A percentile compares a stretch with the other conserved stretches of the same genome.
These are phyloP conservation scores for Cyathus striatus DNA, from an alignment of 768 basidiomycete species.

Conservation along the genomic window DNA sequence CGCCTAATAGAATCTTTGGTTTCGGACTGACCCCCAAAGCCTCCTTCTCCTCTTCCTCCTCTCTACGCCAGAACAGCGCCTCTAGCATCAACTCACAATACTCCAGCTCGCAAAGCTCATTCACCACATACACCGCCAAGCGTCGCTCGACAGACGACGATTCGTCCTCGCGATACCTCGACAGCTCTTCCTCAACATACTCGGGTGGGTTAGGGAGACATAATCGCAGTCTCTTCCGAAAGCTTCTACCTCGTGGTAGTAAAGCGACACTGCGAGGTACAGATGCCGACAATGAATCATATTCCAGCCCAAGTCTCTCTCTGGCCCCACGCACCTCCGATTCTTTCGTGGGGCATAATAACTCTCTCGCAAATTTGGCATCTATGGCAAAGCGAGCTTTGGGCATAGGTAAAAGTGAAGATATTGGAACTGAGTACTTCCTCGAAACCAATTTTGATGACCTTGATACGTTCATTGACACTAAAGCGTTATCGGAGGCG, in stretches of 20 bases:
- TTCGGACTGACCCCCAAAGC: constrained; percentile 24
- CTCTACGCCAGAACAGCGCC: constrained; percentile 11
- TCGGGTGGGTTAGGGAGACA: constrained; percentile 7
- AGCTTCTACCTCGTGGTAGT: not conserved
- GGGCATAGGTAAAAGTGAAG: too few species aligned
- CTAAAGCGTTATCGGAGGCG: constrained; percentile 8
- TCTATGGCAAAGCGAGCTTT: too few species aligned
- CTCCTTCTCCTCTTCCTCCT: constrained; percentile 18
- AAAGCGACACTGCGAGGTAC: not conserved
- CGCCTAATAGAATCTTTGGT: constrained; percentile 10
- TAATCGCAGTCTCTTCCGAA: constrained; percentile 5
- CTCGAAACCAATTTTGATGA: too few species aligned
- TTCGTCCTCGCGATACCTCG: constrained; percentile 7
- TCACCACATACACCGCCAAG: constrained; percentile 12
- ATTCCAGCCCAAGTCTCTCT: not conserved
- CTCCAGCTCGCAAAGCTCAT: constrained; percentile 14
- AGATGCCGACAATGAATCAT: not conserved
- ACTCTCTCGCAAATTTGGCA: too few species aligned
- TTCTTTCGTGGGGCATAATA: too few species aligned
- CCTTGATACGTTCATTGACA: too few species aligned
- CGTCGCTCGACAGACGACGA: constrained; percentile 9
- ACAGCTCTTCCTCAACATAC: constrained; percentile 6
- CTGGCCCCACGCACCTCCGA: not conserved
- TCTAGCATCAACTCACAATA: constrained; percentile 8
- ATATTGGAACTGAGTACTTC: too few species aligned